phyloP scores from a whole-genome alignment of 257 asterid species.

The Solanum pimpinellifolium region DNA sequence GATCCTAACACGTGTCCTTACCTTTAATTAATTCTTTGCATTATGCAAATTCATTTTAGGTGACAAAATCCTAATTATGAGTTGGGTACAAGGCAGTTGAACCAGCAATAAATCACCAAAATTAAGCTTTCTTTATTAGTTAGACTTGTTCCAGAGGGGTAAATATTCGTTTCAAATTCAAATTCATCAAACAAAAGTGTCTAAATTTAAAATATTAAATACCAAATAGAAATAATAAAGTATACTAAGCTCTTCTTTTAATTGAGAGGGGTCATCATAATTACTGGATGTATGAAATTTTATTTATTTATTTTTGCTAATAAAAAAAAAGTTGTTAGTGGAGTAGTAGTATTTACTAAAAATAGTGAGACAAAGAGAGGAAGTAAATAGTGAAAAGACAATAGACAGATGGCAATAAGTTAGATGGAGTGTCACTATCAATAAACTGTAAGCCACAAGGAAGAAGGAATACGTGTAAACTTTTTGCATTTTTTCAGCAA shows the following conservation, averaged over 20 bases:
- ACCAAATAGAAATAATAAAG: too few relatives aligned
- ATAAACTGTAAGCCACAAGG: background rate
- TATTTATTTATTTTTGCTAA: too few relatives aligned
- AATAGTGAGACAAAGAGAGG: background rate
- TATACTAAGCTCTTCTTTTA: background rate
- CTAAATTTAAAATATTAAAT: too few relatives aligned
- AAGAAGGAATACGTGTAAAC: background rate
- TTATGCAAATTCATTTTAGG: background rate
- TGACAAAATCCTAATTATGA: background rate
- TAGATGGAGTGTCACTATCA: background rate
- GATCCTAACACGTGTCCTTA: background rate
- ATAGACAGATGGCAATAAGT: background rate
- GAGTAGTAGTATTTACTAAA: background rate
- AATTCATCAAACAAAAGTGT: too few relatives aligned
- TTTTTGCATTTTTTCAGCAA: background rate
- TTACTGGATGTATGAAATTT: too few relatives aligned
- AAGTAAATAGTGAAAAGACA: background rate
- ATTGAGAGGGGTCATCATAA: background rate
- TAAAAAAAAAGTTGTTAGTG: background rate
- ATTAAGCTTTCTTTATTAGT: too few relatives aligned
- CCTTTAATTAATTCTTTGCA: background rate
- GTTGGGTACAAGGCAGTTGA: background rate
- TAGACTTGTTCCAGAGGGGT: fast-evolving
- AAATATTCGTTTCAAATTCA: fast-evolving
- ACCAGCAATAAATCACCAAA: background rate